These are phyloP conservation scores for Vachellia pachyceras DNA, from an alignment of 306 rosid genomes.

Conservation along the genomic window DNA sequence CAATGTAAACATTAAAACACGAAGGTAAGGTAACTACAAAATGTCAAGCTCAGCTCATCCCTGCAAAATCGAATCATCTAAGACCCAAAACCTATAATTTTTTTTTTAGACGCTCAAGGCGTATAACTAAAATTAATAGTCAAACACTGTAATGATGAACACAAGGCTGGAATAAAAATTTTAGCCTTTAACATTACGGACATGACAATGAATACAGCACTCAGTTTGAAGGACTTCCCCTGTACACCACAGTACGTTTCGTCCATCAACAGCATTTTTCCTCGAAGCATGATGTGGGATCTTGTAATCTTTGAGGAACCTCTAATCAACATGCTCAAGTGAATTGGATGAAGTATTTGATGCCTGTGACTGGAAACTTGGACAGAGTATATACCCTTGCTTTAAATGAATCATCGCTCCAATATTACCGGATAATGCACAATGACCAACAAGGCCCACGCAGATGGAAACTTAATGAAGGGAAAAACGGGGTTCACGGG, in stretches of 20 bases:
- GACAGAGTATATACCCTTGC: slow-evolving; percentile 43
- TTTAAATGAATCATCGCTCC: slow-evolving; percentile 47
- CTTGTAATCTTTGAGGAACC: slow-evolving; percentile 44
- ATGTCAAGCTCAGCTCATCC: slow-evolving; percentile 32
- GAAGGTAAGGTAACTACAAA: slow-evolving; percentile 30
- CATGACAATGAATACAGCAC: slow-evolving; percentile 60
- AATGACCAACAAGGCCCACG: slow-evolving; percentile 48
- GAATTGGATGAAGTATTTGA: slow-evolving; percentile 43
- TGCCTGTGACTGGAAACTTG: slow-evolving; percentile 45
- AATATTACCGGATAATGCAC: slow-evolving; percentile 49
- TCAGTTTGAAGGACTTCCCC: slow-evolving; percentile 59
- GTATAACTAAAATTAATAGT: slow-evolving; percentile 49
- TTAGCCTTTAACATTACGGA: slow-evolving; percentile 53
- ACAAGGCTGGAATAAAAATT: slow-evolving; percentile 47
- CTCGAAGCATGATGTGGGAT: slow-evolving; percentile 44
- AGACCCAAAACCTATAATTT: slow-evolving; percentile 26
- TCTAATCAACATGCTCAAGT: slow-evolving; percentile 56
- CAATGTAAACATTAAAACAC: slow-evolving; percentile 29
- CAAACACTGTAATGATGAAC: slow-evolving; percentile 49
- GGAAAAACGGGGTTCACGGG: slow-evolving; percentile 26
- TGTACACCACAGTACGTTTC: slow-evolving; percentile 63
- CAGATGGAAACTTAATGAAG: slow-evolving; percentile 55
- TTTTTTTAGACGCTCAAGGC: slow-evolving; percentile 28
- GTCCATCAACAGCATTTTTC: slow-evolving; percentile 48
- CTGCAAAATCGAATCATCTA: slow-evolving; percentile 65